Evolutionary conservation across 225 moss, liverwort and hornwort genomes (phyloP).

Genomic region (Lunularia cruciata): DNA sequence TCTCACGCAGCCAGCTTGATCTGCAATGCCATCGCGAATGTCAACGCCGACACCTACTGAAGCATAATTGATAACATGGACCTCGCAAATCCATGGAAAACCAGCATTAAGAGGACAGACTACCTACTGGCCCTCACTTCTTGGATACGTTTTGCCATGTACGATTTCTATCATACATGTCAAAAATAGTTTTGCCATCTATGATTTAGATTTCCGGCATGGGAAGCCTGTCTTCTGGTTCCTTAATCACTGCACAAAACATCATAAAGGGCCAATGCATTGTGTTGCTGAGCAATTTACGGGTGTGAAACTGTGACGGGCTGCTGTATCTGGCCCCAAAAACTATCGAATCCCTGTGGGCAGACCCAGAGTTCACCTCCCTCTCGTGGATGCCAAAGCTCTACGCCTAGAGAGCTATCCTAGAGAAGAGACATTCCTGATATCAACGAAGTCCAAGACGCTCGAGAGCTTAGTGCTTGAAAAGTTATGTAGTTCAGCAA

Average conservation of each 20-base stretch:
- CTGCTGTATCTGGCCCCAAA: constrained; percentile 3
- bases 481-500: no score
- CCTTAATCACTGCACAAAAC: constrained; percentile 19
- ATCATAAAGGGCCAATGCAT: constrained; percentile 32
- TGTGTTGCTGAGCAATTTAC: background rate
- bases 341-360: constrained; percentile 25
- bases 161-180: no score
- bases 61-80: constrained; percentile 40
- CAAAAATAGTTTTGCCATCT: no score
- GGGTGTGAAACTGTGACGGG: constrained; percentile 28
- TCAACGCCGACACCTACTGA: constrained; percentile 35
- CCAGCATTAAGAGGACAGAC: constrained; percentile 33
- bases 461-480: no score
- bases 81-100: constrained; percentile 43
- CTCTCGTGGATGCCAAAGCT: constrained; percentile 26
- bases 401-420: no score
- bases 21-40: constrained; percentile 22
- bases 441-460: no score
- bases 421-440: no score
- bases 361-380: constrained; percentile 41
- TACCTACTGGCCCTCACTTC: constrained; percentile 31
- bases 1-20: constrained; percentile 31
- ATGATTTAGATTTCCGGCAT: constrained; percentile 34
- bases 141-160: constrained; percentile 33
- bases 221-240: constrained; percentile 1